These are phyloP conservation scores for Oryza longistaminata DNA, from an alignment of 176 grass and related monocot genomes.

Conservation along the genomic window DNA sequence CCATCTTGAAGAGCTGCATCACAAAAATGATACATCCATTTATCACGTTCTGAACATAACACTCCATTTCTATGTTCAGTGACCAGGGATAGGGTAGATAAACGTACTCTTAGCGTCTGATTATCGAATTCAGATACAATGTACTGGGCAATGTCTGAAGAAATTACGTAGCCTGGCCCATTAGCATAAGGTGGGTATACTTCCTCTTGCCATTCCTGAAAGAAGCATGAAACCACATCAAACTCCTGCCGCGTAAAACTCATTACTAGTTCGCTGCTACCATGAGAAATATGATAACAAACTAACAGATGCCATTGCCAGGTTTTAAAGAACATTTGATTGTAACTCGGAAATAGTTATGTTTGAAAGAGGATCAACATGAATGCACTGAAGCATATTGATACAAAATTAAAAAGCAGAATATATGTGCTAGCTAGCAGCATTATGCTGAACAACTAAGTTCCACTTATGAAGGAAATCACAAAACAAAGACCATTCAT, in stretches of 20 bases:
- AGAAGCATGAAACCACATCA: constrained; percentile 25
- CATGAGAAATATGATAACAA: neutral
- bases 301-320: neutral
- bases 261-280: neutral
- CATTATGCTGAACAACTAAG: constrained; percentile 17
- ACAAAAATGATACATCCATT: neutral
- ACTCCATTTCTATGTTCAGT: neutral
- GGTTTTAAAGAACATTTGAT: neutral
- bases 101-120: constrained; percentile 50
- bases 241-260: neutral
- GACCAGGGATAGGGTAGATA: neutral
- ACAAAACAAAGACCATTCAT: neutral
- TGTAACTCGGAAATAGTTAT: neutral
- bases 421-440: neutral
- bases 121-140: constrained; percentile 61
- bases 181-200: constrained; percentile 75
- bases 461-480: neutral
- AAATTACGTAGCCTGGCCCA: constrained; percentile 69
- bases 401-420: neutral
- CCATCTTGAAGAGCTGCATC: constrained; percentile 59
- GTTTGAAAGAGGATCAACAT: neutral
- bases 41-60: neutral
- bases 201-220: constrained; percentile 77
- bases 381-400: neutral
- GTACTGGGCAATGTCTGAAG: constrained; percentile 64